phyloP scores from a whole-genome alignment of 225 moss, liverwort and hornwort species.

The Takakia lepidozioides region DNA sequence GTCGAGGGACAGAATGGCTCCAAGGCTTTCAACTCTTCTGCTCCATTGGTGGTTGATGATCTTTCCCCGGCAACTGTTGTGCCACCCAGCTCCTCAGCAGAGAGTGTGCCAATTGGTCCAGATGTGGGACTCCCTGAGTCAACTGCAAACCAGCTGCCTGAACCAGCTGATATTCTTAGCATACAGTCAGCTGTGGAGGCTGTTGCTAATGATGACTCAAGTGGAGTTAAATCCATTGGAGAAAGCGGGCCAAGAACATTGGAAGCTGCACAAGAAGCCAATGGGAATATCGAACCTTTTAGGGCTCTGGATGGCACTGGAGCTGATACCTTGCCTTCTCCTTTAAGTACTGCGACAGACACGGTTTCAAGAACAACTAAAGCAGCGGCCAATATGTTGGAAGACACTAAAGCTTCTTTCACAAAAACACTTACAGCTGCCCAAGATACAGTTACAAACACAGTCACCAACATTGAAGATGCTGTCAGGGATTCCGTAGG shows the following conservation, averaged over 20 bases:
- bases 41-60: slow-evolving; percentile 13
- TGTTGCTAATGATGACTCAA: slow-evolving; percentile 13
- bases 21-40: background rate
- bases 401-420: slow-evolving; percentile 20
- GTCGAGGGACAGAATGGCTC: background rate
- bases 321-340: too few species aligned
- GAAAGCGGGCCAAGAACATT: slow-evolving; percentile 19
- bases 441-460: slow-evolving; percentile 44
- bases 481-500: slow-evolving; percentile 33
- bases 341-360: slow-evolving; percentile 13
- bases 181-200: slow-evolving; percentile 13
- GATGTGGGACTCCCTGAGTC: slow-evolving; percentile 11
- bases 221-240: slow-evolving; percentile 23
- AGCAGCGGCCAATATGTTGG: slow-evolving; percentile 15
- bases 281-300: slow-evolving; percentile 16
- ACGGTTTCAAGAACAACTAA: slow-evolving; percentile 15
- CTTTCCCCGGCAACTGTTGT: slow-evolving; percentile 13
- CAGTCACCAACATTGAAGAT: slow-evolving; percentile 37
- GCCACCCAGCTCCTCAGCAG: slow-evolving; percentile 4
- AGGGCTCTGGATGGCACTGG: slow-evolving; percentile 19
- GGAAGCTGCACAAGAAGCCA: slow-evolving; percentile 26
- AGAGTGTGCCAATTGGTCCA: slow-evolving; percentile 9
- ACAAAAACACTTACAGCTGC: slow-evolving; percentile 37
- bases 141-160: slow-evolving; percentile 16
- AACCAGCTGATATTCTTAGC: slow-evolving; percentile 25